Base-by-base conservation (phyloP, 306 rosid species). In the Glycine tomentella region DNA sequence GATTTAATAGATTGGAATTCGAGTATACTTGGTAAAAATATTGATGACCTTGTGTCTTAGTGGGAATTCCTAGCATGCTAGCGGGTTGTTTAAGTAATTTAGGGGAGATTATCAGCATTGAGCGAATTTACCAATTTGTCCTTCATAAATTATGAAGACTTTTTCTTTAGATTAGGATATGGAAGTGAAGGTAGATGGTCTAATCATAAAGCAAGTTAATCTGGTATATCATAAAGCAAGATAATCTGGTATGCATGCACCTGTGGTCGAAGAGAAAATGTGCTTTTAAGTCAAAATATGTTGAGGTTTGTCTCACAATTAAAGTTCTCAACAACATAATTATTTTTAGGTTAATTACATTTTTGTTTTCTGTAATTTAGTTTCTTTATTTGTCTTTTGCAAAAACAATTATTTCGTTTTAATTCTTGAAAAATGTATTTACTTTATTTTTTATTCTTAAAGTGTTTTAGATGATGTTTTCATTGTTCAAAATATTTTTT, bases 61-160 rank as follows among this genome's bases (percentile, higher is more conserved):
- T 20, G 25, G 38, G 38, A 36, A 36, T 36, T 20, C 25, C 38
- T 2, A 36, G 3, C 38, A 36, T 56, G 13, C 6, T 78, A 42
- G 16, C 8, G 16, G 69, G 82, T 56, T 53, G 57, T 65, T 56
- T 44, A 3, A 56, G 69, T 69, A 56, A 69, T 79, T 79, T 33
- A 42, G 8, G 16, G 16, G 5, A 12, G 8, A 38, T 48, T 7
- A 15, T 40, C 40, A 16, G 11, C 44, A 42, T 56, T 8, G 40
- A 25, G 14, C 4, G 9, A 9, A 45, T 45, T 79, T 79, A 69
- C 71, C 31, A 6, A 31, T 70, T 14, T 69, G 69, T 46, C 75
- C 83, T 49, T 7, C 3, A 16, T 20, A 20, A 20, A 20, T 20
- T 20, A 20, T 20, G 25, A 20, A 20, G 25, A 20, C 25, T 20